phyloP scores from a whole-genome alignment of 1,284 basidiomycete genomes.

The Ustilago esculenta region DNA sequence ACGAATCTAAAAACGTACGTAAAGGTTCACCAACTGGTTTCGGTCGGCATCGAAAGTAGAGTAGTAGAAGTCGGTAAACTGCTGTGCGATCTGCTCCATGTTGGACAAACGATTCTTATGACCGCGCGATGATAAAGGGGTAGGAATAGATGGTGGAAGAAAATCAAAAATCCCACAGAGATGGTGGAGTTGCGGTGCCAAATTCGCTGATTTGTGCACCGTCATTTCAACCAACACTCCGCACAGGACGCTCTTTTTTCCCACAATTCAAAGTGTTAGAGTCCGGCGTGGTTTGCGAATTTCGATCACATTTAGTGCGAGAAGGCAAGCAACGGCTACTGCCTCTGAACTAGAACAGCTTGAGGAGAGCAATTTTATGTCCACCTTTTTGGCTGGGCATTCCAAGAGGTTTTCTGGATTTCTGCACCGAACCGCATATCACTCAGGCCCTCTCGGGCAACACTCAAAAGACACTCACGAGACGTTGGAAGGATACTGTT shows the following conservation, averaged over 20 bases:
- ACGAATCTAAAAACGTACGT: constrained; percentile 73
- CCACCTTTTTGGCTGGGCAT: too few relatives aligned
- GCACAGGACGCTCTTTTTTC: too few relatives aligned
- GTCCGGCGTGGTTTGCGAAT: too few relatives aligned
- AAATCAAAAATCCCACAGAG: background rate
- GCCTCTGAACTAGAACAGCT: too few relatives aligned
- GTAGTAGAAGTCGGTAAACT: constrained; percentile 67
- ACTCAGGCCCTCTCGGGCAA: too few relatives aligned
- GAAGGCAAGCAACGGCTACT: too few relatives aligned
- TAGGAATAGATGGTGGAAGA: constrained; percentile 1
- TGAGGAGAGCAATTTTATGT: too few relatives aligned
- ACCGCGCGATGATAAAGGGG: background rate
- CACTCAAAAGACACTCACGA: too few relatives aligned
- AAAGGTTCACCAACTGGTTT: constrained; percentile 73
- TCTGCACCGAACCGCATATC: too few relatives aligned
- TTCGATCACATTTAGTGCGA: constrained; percentile 2
- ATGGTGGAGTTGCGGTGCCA: background rate
- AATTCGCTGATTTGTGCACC: too few relatives aligned
- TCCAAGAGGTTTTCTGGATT: too few relatives aligned
- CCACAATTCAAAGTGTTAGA: background rate
- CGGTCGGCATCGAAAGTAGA: constrained; percentile 76
- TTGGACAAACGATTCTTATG: constrained; percentile 11
- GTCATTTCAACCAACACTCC: constrained; percentile 8
- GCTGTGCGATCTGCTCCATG: constrained; percentile 63
- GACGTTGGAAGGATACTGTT: too few relatives aligned